These are phyloP conservation scores for Pyricularia sp. DNA, from an alignment of 2,329 filamentous ascomycete species.

Conservation along the genomic window DNA sequence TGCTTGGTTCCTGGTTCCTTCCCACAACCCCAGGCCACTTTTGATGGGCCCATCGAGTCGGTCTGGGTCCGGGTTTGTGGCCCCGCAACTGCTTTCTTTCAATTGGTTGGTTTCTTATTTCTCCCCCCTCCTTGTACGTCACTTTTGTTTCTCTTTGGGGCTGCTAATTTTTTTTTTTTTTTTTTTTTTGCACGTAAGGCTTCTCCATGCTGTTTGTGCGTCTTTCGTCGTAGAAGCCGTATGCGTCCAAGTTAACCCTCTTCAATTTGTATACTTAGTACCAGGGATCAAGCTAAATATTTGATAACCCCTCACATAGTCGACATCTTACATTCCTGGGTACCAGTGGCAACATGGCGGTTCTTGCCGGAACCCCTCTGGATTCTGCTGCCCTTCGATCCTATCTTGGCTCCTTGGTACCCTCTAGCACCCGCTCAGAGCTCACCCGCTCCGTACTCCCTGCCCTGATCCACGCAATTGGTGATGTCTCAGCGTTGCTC, in stretches of 20 bases:
- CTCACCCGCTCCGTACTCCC: neutral
- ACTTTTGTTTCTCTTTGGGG: neutral
- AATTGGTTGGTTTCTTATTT: neutral
- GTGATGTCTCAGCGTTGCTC: neutral
- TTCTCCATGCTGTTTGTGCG: no score
- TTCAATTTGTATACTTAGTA: no score
- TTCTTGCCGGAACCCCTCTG: neutral
- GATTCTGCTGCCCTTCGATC: neutral
- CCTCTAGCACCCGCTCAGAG: neutral
- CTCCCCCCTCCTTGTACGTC: neutral
- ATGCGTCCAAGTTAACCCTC: no score
- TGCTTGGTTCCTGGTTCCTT: no score
- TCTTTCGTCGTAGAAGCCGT: no score
- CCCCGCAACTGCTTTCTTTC: neutral
- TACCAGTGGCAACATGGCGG: neutral
- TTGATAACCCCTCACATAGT: neutral
- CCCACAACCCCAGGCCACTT: no score
- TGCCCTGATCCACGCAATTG: neutral
- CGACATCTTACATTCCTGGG: neutral
- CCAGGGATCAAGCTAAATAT: no score
- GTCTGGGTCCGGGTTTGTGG: no score
- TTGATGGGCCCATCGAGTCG: neutral
- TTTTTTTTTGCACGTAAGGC: no score
- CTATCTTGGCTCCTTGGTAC: neutral
- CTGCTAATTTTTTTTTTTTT: neutral